A percentile compares a stretch with the other conserved stretches of the same genome.
Conservation (phyloP, 2,329 filamentous ascomycete species). For the Cordyceps farinosa region DNA sequence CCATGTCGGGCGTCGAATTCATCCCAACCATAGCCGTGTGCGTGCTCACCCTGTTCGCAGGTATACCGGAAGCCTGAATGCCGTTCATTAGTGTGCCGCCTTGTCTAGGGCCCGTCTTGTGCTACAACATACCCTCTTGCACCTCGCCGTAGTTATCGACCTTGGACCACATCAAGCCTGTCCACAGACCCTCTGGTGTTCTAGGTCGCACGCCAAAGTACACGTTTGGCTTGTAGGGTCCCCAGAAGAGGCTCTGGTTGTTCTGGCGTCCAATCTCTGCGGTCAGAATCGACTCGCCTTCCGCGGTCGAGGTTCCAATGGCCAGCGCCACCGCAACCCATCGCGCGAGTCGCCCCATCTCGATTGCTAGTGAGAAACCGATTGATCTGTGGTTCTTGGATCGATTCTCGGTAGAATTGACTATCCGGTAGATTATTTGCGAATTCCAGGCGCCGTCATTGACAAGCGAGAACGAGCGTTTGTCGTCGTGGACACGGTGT, state of each 20-base stretch:
- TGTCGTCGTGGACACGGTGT: constrained; percentile 13
- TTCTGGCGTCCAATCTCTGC: constrained; percentile 51
- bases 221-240: constrained; percentile 87
- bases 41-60: constrained; percentile 91
- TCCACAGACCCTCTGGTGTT: constrained; percentile 74
- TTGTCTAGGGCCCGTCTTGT: neutral
- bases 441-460: neutral
- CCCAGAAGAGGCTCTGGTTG: constrained; percentile 92
- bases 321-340: constrained; percentile 30
- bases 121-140: constrained; percentile 61
- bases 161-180: constrained; percentile 84
- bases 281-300: constrained; percentile 39
- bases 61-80: constrained; percentile 78
- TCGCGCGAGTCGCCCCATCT: constrained; percentile 33
- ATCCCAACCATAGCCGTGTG: constrained; percentile 96
- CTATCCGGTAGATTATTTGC: neutral
- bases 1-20: constrained; percentile 89
- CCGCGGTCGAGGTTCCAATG: constrained; percentile 26
- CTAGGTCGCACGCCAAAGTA: constrained; percentile 90
- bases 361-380: neutral
- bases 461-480: neutral
- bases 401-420: neutral
- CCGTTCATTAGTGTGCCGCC: neutral
- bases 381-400: neutral
- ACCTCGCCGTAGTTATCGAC: constrained; percentile 74